Evolutionary conservation across 352 stramenopile species (phyloP), one percentile per base, ranked within the genome.

Genomic region (Achlya hypogyna): DNA sequence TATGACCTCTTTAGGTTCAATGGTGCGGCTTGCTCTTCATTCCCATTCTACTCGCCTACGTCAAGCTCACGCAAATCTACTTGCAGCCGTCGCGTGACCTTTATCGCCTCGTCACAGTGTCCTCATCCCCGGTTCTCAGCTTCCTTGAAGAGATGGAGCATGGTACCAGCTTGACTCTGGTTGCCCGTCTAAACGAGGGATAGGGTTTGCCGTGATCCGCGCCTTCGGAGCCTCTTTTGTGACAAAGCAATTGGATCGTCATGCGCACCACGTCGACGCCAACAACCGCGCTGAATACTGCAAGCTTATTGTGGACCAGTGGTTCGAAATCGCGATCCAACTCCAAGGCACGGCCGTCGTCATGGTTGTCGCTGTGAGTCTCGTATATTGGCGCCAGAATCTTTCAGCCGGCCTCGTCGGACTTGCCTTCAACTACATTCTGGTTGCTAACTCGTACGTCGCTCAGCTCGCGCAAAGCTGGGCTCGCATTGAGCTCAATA

Each of bases 401-500:
- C 74, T 95, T 28, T 85, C 85, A 31, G 75, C 87, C 14, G 87
- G 88, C 0, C 75, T 95, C 0, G 68, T 96, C 0, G 90, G 89
- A 0, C 75, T 97, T 20, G 93, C 87, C n/a, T 81, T 97, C 23
- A 93, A 82, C 35, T 97, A 97, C 52, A 79, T 89, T 14, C 74
- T 95, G 18, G 84, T 87, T 1, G 84, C 96, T 47, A 86, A 96
- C 5, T 78, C 78, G 8, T 93, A 92, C 60, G 66, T 96, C 10
- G 96, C 91, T 42, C 77, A 84, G 0, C 78, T 95, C 18, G 71
- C 96, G 14, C 83, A 84, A 4, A 89, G 78, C 31, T 93, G 95
- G 23, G 75, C 93, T 28, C 86, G 91, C 47, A 93, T 89, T 1
- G 90, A 97, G 72, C 87, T 89, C n/a, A 82, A 96, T 42, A 95